Conservation (phyloP, 805 yeast genomes). For the Maudiozyma pseudohumilis region DNA sequence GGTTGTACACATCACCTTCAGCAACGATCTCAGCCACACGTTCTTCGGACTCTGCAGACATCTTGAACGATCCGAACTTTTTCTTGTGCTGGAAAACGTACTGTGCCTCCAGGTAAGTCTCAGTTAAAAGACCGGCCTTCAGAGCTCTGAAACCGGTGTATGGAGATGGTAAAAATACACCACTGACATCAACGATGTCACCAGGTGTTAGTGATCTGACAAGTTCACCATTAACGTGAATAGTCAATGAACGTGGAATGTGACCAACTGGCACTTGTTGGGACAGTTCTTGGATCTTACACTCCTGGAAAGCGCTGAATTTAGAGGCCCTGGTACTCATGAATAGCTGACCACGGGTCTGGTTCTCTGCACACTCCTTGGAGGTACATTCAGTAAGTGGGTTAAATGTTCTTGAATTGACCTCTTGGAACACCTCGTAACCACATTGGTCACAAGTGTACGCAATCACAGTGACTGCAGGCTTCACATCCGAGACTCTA, state of each 20-base stretch:
- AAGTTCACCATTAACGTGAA: slow-evolving; percentile 86
- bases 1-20: slow-evolving; percentile 66
- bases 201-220: slow-evolving; percentile 89
- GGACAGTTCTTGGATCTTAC: slow-evolving; percentile 86
- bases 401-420: slow-evolving; percentile 67
- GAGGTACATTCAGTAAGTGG: slow-evolving; percentile 88
- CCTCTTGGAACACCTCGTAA: slow-evolving; percentile 92
- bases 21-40: slow-evolving; percentile 46
- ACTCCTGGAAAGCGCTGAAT: slow-evolving; percentile 91
- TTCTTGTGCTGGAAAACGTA: slow-evolving; percentile 78
- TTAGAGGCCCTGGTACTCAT: slow-evolving; percentile 94
- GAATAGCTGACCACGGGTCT: slow-evolving; percentile 78
- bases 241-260: slow-evolving; percentile 78
- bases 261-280: slow-evolving; percentile 97
- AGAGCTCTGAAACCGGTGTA: slow-evolving; percentile 92
- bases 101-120: slow-evolving; percentile 87
- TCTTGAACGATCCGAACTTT: slow-evolving; percentile 59
- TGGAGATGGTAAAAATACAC: slow-evolving; percentile 87
- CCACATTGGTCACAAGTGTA: slow-evolving; percentile 98
- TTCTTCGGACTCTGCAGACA: slow-evolving; percentile 45
- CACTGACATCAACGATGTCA: slow-evolving; percentile 86
- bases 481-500: slow-evolving; percentile 92
- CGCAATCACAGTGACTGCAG: slow-evolving; percentile 81
- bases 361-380: slow-evolving; percentile 64
- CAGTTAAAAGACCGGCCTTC: slow-evolving; percentile 87